Conservation (phyloP, 805 yeast genomes). For the Pichia membranifaciens region DNA sequence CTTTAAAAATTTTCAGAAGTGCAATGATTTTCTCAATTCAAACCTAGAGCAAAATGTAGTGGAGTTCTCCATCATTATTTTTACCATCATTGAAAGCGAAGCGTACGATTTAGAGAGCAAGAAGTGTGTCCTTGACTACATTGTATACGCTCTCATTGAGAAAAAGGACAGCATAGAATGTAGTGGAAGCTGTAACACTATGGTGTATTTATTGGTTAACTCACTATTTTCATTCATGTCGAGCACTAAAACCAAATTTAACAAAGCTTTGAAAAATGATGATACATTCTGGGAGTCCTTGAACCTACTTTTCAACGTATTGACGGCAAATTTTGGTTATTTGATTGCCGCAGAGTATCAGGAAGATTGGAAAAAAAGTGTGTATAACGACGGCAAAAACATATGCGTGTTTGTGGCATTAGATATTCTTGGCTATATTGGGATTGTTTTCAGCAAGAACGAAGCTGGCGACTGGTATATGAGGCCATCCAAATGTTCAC, state of each 20-base stretch:
- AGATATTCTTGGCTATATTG: conserved; percentile 21
- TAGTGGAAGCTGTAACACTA: conserved; percentile 4
- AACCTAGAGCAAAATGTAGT: conserved; percentile 13
- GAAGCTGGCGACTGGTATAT: not conserved
- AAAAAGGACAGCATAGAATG: not conserved
- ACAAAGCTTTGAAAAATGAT: not conserved
- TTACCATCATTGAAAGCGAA: conserved; percentile 12
- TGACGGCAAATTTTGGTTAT: conserved; percentile 13
- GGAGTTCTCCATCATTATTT: conserved; percentile 13
- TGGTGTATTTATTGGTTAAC: conserved; percentile 17
- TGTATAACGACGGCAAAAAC: conserved; percentile 3
- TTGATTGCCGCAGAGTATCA: conserved; percentile 1
- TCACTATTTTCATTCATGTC: conserved; percentile 6
- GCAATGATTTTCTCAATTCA: conserved; percentile 15
- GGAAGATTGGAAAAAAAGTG: not conserved
- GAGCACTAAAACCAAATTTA: not conserved
- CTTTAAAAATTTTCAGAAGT: conserved; percentile 9
- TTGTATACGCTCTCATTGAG: conserved; percentile 23
- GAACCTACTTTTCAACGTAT: conserved; percentile 20
- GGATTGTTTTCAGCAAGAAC: conserved; percentile 12
- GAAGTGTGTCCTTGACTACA: conserved; percentile 19
- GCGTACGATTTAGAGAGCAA: not conserved
- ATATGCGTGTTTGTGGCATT: conserved; percentile 16
- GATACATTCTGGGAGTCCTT: conserved; percentile 17
- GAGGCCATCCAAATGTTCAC: conserved; percentile 1